These are phyloP conservation scores for Ogataea salicorniae DNA, from an alignment of 805 yeast species.

Conservation along the genomic window DNA sequence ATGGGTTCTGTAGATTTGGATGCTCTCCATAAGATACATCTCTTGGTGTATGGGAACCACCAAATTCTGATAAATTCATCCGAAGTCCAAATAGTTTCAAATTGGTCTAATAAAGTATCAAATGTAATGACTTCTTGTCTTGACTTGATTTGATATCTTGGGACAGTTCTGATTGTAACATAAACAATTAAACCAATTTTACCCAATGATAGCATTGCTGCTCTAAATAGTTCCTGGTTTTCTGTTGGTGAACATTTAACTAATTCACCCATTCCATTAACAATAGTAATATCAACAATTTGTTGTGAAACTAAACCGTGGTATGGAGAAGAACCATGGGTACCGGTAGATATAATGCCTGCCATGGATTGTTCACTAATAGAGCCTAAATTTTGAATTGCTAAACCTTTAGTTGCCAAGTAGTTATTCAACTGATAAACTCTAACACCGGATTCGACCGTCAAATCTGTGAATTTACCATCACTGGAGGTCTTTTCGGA, in stretches of 20 bases:
- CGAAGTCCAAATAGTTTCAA: slow-evolving; percentile 81
- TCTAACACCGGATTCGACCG: slow-evolving; percentile 92
- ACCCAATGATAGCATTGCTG: slow-evolving; percentile 82
- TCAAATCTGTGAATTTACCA: slow-evolving; percentile 77
- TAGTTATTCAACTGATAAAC: slow-evolving; percentile 66
- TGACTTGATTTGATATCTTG: slow-evolving; percentile 75
- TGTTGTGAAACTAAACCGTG: slow-evolving; percentile 91
- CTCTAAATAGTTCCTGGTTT: slow-evolving; percentile 64
- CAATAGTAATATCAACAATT: slow-evolving; percentile 68
- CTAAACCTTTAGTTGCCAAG: slow-evolving; percentile 59
- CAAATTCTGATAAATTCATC: slow-evolving; percentile 90
- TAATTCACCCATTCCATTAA: slow-evolving; percentile 71
- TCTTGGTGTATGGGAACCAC: slow-evolving; percentile 95
- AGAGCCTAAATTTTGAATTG: slow-evolving; percentile 88
- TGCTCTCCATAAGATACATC: slow-evolving; percentile 90
- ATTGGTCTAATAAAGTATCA: slow-evolving; percentile 60
- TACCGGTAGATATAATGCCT: slow-evolving; percentile 94
- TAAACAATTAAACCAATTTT: slow-evolving; percentile 85
- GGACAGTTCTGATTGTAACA: slow-evolving; percentile 81
- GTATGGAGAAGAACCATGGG: slow-evolving; percentile 91
- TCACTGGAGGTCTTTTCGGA: slow-evolving; percentile 41
- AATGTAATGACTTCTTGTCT: slow-evolving; percentile 78
- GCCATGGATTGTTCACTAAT: slow-evolving; percentile 91
- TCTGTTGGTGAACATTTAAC: slow-evolving; percentile 62
- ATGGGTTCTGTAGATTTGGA: slow-evolving; percentile 62